Percentiles rank a stretch among this genome's conserved stretches.
These are phyloP conservation scores for Moesziomyces globuligerus DNA, from an alignment of 1,284 basidiomycete genomes.

Conservation along the genomic window DNA sequence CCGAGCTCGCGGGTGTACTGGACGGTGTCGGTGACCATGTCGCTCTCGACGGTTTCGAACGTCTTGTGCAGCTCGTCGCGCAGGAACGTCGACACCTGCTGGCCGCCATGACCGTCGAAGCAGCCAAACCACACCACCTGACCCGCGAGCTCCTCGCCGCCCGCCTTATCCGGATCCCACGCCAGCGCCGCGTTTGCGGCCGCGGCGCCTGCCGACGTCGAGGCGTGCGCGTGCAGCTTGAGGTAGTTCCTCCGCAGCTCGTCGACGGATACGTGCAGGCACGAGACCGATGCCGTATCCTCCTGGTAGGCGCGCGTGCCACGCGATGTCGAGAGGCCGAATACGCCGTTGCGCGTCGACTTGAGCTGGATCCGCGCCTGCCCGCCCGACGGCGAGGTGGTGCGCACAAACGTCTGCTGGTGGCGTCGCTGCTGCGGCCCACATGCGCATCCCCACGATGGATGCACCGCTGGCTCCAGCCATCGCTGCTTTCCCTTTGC, in stretches of 20 bases:
- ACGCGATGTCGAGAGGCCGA: slow-evolving; percentile 50
- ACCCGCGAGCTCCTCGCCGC: slow-evolving; percentile 55
- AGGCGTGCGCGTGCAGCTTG: slow-evolving; percentile 29
- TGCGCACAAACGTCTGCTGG: slow-evolving; percentile 44
- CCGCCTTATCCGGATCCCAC: slow-evolving; percentile 53
- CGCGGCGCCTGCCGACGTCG: slow-evolving; percentile 17
- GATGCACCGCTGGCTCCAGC: slow-evolving; percentile 5
- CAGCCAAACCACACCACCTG: slow-evolving; percentile 66
- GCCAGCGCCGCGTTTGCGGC: slow-evolving; percentile 43
- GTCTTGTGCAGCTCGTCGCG: slow-evolving; percentile 53
- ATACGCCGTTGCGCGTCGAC: slow-evolving; percentile 43
- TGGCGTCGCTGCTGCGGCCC: slow-evolving; percentile 13
- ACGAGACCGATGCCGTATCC: slow-evolving; percentile 60
- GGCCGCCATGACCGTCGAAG: slow-evolving; percentile 65
- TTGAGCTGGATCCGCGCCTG: slow-evolving; percentile 45
- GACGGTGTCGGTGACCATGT: slow-evolving; percentile 63
- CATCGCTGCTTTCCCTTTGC: slow-evolving; percentile 34
- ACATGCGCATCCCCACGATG: slow-evolving; percentile 5
- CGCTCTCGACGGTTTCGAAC: slow-evolving; percentile 54
- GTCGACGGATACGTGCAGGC: slow-evolving; percentile 51
- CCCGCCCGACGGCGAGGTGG: slow-evolving; percentile 29
- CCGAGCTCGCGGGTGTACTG: slow-evolving; percentile 61
- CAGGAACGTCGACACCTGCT: slow-evolving; percentile 57
- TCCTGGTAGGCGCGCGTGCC: slow-evolving; percentile 62
- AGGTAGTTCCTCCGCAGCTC: slow-evolving; percentile 51